These are phyloP conservation scores for Backusella macrospora DNA, from an alignment of 192 early-diverging fungal genomes.

Conservation along the genomic window DNA sequence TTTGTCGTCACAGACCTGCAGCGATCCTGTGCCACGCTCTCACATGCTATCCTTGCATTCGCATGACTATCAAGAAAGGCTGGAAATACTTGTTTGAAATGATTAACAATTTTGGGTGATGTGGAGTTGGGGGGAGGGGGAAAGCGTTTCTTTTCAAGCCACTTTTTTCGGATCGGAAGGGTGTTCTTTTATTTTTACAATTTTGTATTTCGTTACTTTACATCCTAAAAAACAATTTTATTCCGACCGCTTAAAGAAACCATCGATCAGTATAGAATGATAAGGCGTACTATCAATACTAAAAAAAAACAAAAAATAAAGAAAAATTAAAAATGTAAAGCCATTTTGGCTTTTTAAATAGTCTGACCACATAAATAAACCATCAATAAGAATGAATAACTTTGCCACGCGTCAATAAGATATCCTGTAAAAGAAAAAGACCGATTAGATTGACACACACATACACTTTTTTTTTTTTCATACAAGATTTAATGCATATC, in stretches of 20 bases:
- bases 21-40: slow-evolving; percentile 11
- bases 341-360: not conserved
- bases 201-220: not conserved
- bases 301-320: not conserved
- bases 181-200: not conserved
- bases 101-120: not conserved
- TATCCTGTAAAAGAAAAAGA: not conserved
- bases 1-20: slow-evolving; percentile 6
- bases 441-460: not conserved
- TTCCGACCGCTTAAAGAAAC: not conserved
- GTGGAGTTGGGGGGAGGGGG: not conserved
- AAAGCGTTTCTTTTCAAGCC: not conserved
- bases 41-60: not conserved
- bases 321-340: no score
- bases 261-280: not conserved
- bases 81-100: not conserved
- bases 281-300: slow-evolving; percentile 3
- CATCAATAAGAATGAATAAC: not conserved
- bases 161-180: slow-evolving; percentile 12
- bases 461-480: no score
- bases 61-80: not conserved
- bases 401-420: slow-evolving; percentile 2
- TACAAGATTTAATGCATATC: not conserved
- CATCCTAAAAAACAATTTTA: not conserved
- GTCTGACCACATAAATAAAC: slow-evolving; percentile 4